Percentiles rank a stretch among this genome's conserved stretches.
phyloP scores from a whole-genome alignment of 257 asterid genomes.

The Verbena officinalis region DNA sequence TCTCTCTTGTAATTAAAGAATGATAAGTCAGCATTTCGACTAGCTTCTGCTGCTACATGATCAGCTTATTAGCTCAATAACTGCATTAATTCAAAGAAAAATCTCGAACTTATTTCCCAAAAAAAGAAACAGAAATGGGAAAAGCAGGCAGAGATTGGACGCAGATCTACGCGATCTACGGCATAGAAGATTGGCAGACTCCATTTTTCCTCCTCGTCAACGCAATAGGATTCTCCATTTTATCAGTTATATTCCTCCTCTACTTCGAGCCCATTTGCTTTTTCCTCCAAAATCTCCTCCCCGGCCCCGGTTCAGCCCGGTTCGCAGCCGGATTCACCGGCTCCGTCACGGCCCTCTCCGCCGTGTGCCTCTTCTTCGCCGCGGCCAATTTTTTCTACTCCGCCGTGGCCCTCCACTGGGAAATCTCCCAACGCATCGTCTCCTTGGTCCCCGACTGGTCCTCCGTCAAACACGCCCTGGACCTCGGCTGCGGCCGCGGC shows the following conservation, averaged over 20 bases:
- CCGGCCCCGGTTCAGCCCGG: conserved; percentile 75
- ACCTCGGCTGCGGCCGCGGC: conserved; percentile 96
- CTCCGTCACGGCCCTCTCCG: conserved; percentile 82
- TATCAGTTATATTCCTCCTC: conserved; percentile 64
- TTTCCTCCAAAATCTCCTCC: conserved; percentile 52
- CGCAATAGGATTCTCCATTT: conserved; percentile 62
- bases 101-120: too few species aligned
- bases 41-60: too few species aligned
- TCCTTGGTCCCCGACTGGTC: conserved; percentile 87
- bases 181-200: conserved; percentile 88
- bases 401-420: conserved; percentile 88
- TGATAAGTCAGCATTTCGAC: too few species aligned
- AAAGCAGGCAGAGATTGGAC: conserved; percentile 83
- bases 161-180: conserved; percentile 97
- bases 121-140: conserved; percentile 53
- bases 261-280: conserved; percentile 81
- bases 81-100: background rate
- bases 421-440: conserved; percentile 90
- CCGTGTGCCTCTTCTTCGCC: conserved; percentile 84
- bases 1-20: too few species aligned
- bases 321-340: conserved; percentile 88
- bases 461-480: conserved; percentile 80
- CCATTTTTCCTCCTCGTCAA: conserved; percentile 71
- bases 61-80: too few species aligned
- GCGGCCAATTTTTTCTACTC: conserved; percentile 85